Evolutionary conservation across 2,329 filamentous ascomycete genomes (phyloP), one percentile per base, ranked within the genome.

Genomic region (Calonectria henricotiae): DNA sequence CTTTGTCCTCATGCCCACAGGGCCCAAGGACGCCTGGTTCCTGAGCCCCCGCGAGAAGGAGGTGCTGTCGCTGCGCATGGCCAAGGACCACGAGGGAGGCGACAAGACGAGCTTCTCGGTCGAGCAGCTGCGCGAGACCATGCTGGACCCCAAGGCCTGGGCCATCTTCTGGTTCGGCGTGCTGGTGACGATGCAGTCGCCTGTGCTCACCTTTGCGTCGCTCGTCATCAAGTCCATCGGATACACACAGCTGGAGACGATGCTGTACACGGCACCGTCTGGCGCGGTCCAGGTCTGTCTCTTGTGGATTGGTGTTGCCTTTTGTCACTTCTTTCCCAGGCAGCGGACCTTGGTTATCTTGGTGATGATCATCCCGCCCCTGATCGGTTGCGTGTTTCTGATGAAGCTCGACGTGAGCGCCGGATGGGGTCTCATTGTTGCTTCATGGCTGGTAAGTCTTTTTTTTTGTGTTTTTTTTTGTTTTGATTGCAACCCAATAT

Each of bases 11-110:
- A 86, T 88, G 82, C 87, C 87, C 0, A 81, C 78, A 46, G 83
- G 83, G 0, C 85, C 86, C 0, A 80, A 80, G 2, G 81, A 83
- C 13, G 86, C 86, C 1, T 88, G 86, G 86, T 88, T 88, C 72
- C 77, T 88, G 2, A 84, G 75, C 4, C 73, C 78, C 0, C 77
- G 82, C 8, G 84, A 89, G 73, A 84, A 82, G 66, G 77, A 83
- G 47, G 80, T 86, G 4, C 74, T 85, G 1, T 80, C 82, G 0
- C 63, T 77, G 35, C 78, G 80, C 12, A 79, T 82, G 77, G 78
- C 75, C 13, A 62, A 71, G 20, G 80, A 82, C 35, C 78, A 78
- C 30, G 81, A 80, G 44, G 78, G 78, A 13, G 78, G 81, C 30
- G 80, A 82, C 68, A 79, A 80, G 70, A 85, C 83, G 0, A 80